phyloP scores from a whole-genome alignment of 768 basidiomycete genomes.

The Mycena crocata region DNA sequence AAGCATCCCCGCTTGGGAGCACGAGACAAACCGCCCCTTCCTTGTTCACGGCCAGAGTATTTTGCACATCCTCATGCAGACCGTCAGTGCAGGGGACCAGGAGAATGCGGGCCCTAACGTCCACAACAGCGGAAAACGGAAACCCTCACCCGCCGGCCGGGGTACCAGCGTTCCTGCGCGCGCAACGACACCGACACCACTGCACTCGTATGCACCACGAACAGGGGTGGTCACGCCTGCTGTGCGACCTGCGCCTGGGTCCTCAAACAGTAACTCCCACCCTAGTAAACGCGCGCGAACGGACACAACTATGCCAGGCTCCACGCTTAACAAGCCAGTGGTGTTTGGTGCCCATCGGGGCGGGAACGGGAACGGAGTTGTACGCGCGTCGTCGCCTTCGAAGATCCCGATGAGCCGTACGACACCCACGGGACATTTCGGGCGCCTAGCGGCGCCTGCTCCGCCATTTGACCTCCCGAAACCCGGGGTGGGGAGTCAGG shows the following conservation, averaged over 20 bases:
- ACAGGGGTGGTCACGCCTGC: constrained; percentile 72
- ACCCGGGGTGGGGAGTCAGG: constrained; percentile 48
- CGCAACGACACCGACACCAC: constrained; percentile 65
- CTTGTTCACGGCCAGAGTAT: constrained; percentile 88
- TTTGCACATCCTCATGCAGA: constrained; percentile 81
- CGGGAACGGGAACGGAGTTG: constrained; percentile 44
- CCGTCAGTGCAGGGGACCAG: constrained; percentile 77
- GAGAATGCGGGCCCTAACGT: constrained; percentile 61
- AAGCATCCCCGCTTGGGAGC: constrained; percentile 89
- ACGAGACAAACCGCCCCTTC: constrained; percentile 77
- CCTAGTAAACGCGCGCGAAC: constrained; percentile 67
- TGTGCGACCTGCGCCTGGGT: constrained; percentile 66
- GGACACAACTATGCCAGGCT: constrained; percentile 63
- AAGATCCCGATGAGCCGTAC: constrained; percentile 58
- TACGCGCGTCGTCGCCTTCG: constrained; percentile 58
- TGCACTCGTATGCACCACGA: constrained; percentile 50
- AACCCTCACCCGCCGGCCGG: constrained; percentile 61
- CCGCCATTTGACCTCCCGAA: constrained; percentile 62
- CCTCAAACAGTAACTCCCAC: constrained; percentile 59
- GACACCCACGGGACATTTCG: constrained; percentile 42
- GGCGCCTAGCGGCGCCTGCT: constrained; percentile 50
- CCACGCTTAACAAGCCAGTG: constrained; percentile 43
- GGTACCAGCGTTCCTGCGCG: constrained; percentile 58
- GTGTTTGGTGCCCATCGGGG: constrained; percentile 57
- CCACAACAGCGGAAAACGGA: constrained; percentile 54